A percentile compares a stretch with the other conserved stretches of the same genome.
These are phyloP conservation scores for Pythium sukuiense DNA, from an alignment of 352 stramenopile genomes.

Conservation along the genomic window DNA sequence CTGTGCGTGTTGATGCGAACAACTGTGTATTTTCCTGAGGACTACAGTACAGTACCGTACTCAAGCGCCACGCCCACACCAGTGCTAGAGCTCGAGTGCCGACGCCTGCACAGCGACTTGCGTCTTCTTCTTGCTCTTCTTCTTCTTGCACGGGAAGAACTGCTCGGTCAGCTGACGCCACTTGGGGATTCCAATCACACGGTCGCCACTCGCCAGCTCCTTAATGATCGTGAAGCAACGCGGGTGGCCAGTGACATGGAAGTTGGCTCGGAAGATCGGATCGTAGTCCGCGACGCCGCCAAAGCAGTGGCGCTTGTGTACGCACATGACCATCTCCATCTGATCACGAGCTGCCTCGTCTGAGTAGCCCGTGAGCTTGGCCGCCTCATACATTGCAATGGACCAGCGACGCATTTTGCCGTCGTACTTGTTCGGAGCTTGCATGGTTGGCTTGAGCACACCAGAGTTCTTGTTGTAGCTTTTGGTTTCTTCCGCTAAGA, in stretches of 20 bases:
- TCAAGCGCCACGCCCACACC: too few relatives aligned
- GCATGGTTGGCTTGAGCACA: slow-evolving; percentile 11
- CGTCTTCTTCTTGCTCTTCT: too few relatives aligned
- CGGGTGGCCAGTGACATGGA: slow-evolving; percentile 42
- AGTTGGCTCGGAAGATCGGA: slow-evolving; percentile 44
- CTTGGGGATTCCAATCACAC: slow-evolving; percentile 43
- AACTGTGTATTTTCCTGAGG: too few relatives aligned
- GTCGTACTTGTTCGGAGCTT: slow-evolving; percentile 27
- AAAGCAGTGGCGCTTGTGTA: slow-evolving; percentile 52
- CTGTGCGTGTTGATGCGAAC: too few relatives aligned
- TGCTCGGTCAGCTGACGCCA: slow-evolving; percentile 33
- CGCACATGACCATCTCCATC: slow-evolving; percentile 55
- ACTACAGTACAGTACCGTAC: too few relatives aligned
- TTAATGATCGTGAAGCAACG: slow-evolving; percentile 51
- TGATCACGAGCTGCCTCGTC: slow-evolving; percentile 37
- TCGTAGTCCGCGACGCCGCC: slow-evolving; percentile 45
- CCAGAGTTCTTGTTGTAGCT: not conserved
- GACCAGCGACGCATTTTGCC: slow-evolving; percentile 41
- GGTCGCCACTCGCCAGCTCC: slow-evolving; percentile 32
- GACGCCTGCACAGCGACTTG: not conserved
- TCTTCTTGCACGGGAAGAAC: slow-evolving; percentile 20
- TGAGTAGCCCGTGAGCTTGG: slow-evolving; percentile 45
- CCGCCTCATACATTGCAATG: slow-evolving; percentile 49
- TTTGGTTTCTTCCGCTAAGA: slow-evolving; percentile 6
- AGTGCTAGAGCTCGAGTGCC: not conserved